Evolutionary conservation across 2,329 filamentous ascomycete species (phyloP).

Genomic region (Chaetomiaceae sp.): DNA sequence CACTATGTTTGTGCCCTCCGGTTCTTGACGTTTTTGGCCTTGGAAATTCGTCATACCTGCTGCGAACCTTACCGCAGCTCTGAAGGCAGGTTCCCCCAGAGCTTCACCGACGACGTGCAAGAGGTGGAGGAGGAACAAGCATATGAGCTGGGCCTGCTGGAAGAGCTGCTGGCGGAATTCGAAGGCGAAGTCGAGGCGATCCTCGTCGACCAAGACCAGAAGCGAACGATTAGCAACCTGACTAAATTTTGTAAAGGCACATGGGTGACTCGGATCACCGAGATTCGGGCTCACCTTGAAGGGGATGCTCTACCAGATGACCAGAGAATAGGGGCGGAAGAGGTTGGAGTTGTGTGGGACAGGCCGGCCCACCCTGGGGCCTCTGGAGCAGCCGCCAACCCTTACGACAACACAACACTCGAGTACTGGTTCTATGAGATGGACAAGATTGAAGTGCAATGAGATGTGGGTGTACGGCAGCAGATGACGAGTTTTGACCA

Average conservation of each 20-base stretch:
- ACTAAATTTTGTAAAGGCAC: neutral
- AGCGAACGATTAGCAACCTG: neutral
- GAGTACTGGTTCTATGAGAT: neutral
- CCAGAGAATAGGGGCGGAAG: neutral
- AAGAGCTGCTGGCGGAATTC: conserved; percentile 4
- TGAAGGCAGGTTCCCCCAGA: neutral
- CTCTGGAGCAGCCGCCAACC: neutral
- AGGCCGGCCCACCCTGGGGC: neutral
- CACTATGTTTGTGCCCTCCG: no score
- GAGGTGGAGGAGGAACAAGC: neutral
- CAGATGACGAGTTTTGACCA: no score
- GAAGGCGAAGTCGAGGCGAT: neutral
- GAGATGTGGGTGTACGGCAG: no score
- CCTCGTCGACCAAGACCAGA: neutral
- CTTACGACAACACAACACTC: neutral
- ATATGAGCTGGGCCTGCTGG: neutral
- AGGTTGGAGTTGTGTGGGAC: conserved; percentile 3
- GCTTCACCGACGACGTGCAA: neutral
- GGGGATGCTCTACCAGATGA: neutral
- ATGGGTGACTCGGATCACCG: neutral
- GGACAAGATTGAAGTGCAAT: neutral
- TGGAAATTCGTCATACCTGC: neutral
- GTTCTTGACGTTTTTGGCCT: neutral
- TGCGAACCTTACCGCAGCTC: neutral
- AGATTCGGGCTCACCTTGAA: neutral